phyloP scores from a whole-genome alignment of 2,329 filamentous ascomycete species.

The Phoma sp. region DNA sequence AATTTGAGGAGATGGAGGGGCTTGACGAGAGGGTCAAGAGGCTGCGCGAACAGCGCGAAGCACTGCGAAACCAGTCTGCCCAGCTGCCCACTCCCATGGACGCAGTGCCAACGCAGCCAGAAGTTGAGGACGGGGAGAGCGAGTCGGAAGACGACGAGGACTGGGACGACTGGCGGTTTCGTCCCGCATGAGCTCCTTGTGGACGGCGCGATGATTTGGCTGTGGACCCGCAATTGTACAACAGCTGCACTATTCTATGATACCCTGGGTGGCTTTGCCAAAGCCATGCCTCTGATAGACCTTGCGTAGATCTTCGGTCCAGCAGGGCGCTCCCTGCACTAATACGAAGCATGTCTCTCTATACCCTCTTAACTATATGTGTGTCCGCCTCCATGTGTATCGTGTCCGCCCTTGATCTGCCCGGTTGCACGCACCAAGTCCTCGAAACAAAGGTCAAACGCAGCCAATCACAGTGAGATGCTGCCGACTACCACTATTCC shows the following conservation, averaged over 20 bases:
- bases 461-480: slow-evolving; percentile 11
- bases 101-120: background rate
- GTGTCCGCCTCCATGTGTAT: background rate
- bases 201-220: slow-evolving; percentile 4
- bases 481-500: slow-evolving; percentile 5
- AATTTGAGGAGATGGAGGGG: slow-evolving; percentile 59
- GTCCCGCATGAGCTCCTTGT: slow-evolving; percentile 33
- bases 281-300: background rate
- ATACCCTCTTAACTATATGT: background rate
- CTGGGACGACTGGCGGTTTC: slow-evolving; percentile 48
- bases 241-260: slow-evolving; percentile 8
- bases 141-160: slow-evolving; percentile 46
- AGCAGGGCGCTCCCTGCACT: slow-evolving; percentile 12
- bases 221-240: slow-evolving; percentile 4
- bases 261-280: slow-evolving; percentile 9
- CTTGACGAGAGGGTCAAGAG: slow-evolving; percentile 54
- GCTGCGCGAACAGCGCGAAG: slow-evolving; percentile 55
- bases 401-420: background rate
- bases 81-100: slow-evolving; percentile 17
- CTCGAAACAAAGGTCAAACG: background rate
- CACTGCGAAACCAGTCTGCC: slow-evolving; percentile 39
- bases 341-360: slow-evolving; percentile 3
- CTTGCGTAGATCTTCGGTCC: slow-evolving; percentile 3
- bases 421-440: slow-evolving; percentile 2
- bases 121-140: slow-evolving; percentile 33